Conservation (phyloP, 768 basidiomycete genomes). For the Russula lepida region DNA sequence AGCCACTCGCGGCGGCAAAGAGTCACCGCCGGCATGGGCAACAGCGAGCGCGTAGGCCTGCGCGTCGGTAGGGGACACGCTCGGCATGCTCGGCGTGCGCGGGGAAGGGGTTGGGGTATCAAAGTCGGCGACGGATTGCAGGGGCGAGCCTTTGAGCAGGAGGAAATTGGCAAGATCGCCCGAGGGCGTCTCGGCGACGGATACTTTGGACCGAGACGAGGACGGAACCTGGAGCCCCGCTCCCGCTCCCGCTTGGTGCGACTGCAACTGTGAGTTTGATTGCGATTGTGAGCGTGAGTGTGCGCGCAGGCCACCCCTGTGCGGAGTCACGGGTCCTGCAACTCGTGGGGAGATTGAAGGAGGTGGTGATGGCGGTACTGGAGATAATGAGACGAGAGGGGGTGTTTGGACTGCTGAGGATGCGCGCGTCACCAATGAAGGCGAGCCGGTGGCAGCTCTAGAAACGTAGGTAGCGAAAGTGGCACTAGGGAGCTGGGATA, state of each 20-base stretch:
- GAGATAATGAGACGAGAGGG: not conserved
- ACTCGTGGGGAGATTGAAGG: not conserved
- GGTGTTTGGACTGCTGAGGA: not conserved
- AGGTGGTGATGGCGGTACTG: not conserved
- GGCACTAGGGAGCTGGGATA: not conserved
- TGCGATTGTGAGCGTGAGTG: not conserved
- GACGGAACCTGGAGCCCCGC: slow-evolving; percentile 2
- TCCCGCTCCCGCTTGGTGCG: not conserved
- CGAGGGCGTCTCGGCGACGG: slow-evolving; percentile 22
- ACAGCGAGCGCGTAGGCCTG: not conserved
- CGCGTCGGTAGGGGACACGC: slow-evolving; percentile 9
- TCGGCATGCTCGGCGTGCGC: slow-evolving; percentile 13
- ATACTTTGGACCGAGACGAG: slow-evolving; percentile 12
- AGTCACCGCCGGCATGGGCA: not conserved
- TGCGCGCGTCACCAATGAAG: not conserved
- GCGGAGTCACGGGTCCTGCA: not conserved
- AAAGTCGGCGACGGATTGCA: slow-evolving; percentile 15
- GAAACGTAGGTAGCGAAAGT: not conserved
- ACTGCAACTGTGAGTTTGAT: not conserved
- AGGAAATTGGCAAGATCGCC: slow-evolving; percentile 22
- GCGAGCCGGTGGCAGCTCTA: not conserved
- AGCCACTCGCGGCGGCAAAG: not conserved
- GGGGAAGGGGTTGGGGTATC: slow-evolving; percentile 20
- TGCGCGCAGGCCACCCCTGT: not conserved
- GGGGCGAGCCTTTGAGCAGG: slow-evolving; percentile 17